A percentile compares a stretch with the other conserved stretches of the same genome.
Conservation (phyloP, 257 asterid genomes). For the Pogostemon cablin region DNA sequence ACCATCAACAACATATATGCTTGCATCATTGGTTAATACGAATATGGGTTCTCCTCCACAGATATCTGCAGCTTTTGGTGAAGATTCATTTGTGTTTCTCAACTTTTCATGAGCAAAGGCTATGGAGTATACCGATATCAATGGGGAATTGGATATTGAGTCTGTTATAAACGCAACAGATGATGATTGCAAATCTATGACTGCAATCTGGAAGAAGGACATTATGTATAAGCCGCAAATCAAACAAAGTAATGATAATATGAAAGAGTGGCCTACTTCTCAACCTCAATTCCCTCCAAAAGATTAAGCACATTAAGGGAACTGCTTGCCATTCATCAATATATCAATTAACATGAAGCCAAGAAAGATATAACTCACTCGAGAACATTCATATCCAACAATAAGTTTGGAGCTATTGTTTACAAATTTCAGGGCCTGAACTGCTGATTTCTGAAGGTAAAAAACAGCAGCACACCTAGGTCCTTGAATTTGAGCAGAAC, state of each 20-base stretch:
- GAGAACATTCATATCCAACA: conserved; percentile 71
- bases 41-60: conserved; percentile 50
- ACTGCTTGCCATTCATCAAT: conserved; percentile 12
- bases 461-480: conserved; percentile 71
- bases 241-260: conserved; percentile 13
- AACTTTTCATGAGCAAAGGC: conserved; percentile 38
- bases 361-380: conserved; percentile 52
- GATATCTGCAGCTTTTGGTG: conserved; percentile 45
- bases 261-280: neutral
- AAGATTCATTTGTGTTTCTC: conserved; percentile 46
- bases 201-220: conserved; percentile 69
- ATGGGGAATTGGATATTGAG: conserved; percentile 47
- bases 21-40: conserved; percentile 64
- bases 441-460: conserved; percentile 57
- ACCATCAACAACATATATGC: conserved; percentile 56
- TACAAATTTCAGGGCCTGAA: conserved; percentile 63
- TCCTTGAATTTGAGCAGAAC: conserved; percentile 59
- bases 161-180: conserved; percentile 63
- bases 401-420: conserved; percentile 64
- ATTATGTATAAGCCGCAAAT: conserved; percentile 27
- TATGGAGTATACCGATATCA: conserved; percentile 54
- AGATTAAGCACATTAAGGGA: conserved; percentile 17
- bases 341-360: conserved; percentile 28
- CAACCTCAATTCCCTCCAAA: conserved; percentile 24
- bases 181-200: conserved; percentile 69